These are phyloP conservation scores for Ploettnerulaceae sp. DNA, from an alignment of 2,329 filamentous ascomycete species.

Conservation along the genomic window DNA sequence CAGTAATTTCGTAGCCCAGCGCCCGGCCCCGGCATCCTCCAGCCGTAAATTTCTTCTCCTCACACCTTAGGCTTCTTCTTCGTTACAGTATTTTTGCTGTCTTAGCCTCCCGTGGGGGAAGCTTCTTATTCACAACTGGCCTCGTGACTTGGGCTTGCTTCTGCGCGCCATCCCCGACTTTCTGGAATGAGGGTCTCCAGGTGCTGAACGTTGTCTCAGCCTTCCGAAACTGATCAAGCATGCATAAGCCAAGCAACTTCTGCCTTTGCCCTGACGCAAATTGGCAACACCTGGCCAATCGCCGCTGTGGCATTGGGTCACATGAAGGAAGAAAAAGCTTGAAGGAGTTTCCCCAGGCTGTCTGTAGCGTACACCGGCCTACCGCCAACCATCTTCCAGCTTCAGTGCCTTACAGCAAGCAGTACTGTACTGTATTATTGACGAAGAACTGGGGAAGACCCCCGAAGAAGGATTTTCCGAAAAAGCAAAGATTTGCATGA, in stretches of 20 bases:
- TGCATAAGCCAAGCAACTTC: slow-evolving; percentile 19
- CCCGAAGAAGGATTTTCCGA: slow-evolving; percentile 11
- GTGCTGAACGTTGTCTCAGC: slow-evolving; percentile 16
- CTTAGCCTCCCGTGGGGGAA: background rate
- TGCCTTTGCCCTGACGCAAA: slow-evolving; percentile 20
- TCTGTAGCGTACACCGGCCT: slow-evolving; percentile 12
- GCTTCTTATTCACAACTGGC: background rate
- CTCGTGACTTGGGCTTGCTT: background rate
- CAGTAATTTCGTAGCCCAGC: too few species aligned
- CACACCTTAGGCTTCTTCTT: too few species aligned
- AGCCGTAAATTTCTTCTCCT: too few species aligned
- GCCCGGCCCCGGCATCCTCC: too few species aligned
- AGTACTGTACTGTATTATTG: slow-evolving; percentile 3
- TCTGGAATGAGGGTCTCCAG: background rate
- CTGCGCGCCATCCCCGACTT: background rate
- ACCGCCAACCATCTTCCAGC: slow-evolving; percentile 1
- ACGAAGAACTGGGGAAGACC: slow-evolving; percentile 1
- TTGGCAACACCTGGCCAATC: slow-evolving; percentile 18
- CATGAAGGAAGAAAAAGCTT: slow-evolving; percentile 20
- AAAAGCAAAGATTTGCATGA: slow-evolving; percentile 14
- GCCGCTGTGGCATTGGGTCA: slow-evolving; percentile 16
- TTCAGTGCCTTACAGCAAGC: too few species aligned
- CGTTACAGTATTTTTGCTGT: too few species aligned
- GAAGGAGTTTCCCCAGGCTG: slow-evolving; percentile 16
- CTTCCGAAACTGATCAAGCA: slow-evolving; percentile 18